These are phyloP conservation scores for Sparassis latifolia DNA, from an alignment of 1,284 basidiomycete species.

Conservation along the genomic window DNA sequence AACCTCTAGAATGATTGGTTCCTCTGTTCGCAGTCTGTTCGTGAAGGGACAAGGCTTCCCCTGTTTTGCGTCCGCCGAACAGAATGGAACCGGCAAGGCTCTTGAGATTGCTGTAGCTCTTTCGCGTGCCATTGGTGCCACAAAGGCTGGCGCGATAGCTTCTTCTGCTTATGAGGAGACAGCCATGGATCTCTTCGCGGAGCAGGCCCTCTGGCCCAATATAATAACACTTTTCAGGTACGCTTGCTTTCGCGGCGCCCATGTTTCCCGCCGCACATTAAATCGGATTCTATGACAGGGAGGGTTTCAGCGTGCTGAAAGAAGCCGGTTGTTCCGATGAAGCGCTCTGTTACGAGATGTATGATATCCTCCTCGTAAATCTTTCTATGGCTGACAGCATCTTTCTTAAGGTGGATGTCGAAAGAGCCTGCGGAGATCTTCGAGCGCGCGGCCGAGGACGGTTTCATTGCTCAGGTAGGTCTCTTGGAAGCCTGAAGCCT, in stretches of 20 bases:
- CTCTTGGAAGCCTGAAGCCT: neutral
- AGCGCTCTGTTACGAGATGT: constrained; percentile 64
- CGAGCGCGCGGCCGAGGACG: constrained; percentile 60
- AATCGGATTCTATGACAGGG: constrained; percentile 27
- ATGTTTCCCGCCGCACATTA: neutral
- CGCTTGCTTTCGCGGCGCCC: neutral
- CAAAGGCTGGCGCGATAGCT: constrained; percentile 59
- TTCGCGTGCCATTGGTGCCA: constrained; percentile 53
- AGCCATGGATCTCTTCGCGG: constrained; percentile 59
- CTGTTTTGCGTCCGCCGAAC: constrained; percentile 60
- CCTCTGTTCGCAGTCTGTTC: constrained; percentile 55
- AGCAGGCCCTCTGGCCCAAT: constrained; percentile 63
- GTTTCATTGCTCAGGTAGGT: constrained; percentile 49
- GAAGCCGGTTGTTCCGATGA: constrained; percentile 64
- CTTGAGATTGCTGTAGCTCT: constrained; percentile 44
- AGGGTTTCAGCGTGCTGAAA: constrained; percentile 56
- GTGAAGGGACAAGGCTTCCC: constrained; percentile 57
- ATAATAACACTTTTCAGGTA: constrained; percentile 60
- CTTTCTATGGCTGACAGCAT: constrained; percentile 2
- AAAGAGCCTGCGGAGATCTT: constrained; percentile 70
- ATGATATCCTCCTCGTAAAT: constrained; percentile 7
- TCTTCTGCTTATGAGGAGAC: constrained; percentile 62
- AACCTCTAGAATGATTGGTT: constrained; percentile 52
- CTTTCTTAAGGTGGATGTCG: constrained; percentile 55
- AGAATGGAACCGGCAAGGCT: constrained; percentile 50